phyloP scores from a whole-genome alignment of 495 filamentous ascomycete species.

The Penicillium robsamsonii region DNA sequence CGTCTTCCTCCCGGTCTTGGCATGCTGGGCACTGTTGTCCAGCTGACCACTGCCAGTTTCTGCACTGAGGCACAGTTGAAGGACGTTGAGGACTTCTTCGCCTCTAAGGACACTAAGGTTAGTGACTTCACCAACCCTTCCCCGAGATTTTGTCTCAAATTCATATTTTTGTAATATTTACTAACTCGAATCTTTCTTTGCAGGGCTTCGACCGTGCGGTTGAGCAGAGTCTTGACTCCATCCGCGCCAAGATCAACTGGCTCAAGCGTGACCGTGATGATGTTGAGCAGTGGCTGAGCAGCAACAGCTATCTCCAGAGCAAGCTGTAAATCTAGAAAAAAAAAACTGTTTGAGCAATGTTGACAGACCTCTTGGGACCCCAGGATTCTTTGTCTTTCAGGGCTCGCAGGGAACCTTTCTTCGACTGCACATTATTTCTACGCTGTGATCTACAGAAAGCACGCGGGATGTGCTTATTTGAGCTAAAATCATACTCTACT shows the following conservation, averaged over 20 bases:
- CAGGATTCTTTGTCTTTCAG: neutral
- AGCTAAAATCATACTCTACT: conserved; percentile 8
- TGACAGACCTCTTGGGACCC: neutral
- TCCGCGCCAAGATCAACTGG: conserved; percentile 61
- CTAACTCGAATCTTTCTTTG: conserved; percentile 17
- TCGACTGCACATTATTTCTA: neutral
- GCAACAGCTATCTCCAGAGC: conserved; percentile 52
- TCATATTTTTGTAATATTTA: conserved; percentile 1
- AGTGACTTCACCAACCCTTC: conserved; percentile 7
- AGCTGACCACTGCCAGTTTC: conserved; percentile 80
- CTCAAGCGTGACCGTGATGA: conserved; percentile 59
- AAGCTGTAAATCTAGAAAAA: conserved; percentile 34
- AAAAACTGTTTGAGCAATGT: neutral
- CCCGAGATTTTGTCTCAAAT: neutral
- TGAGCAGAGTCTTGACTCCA: conserved; percentile 59
- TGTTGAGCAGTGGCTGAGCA: conserved; percentile 58
- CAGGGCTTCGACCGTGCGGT: conserved; percentile 59
- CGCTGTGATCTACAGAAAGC: neutral
- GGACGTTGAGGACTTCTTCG: conserved; percentile 79
- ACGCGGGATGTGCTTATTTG: conserved; percentile 1
- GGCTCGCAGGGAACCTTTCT: neutral
- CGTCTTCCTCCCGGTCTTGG: conserved; percentile 73
- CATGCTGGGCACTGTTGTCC: conserved; percentile 84
- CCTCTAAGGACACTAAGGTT: conserved; percentile 73
- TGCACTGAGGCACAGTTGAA: conserved; percentile 69